phyloP scores from a whole-genome alignment of 106 monocot species.

The Acanthochlamys bracteata region DNA sequence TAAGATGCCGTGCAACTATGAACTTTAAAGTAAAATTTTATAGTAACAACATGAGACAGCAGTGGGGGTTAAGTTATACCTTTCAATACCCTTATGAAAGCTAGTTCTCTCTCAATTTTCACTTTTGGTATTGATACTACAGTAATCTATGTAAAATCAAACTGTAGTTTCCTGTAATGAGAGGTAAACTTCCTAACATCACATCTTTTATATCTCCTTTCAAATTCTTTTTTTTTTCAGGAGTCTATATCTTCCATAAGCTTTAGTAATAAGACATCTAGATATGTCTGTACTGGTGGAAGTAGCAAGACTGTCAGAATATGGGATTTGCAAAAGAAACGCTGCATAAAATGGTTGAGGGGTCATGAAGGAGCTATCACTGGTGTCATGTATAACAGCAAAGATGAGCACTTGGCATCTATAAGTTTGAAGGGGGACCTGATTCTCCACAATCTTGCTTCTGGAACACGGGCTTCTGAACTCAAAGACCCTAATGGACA shows the following conservation, averaged over 20 bases:
- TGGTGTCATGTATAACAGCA: constrained; percentile 93
- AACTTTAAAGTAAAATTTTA: too few relatives aligned
- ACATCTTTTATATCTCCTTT: too few relatives aligned
- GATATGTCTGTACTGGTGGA: constrained; percentile 93
- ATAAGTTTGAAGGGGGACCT: constrained; percentile 89
- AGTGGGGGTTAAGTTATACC: too few relatives aligned
- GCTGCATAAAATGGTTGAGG: constrained; percentile 89
- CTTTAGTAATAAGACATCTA: constrained; percentile 91
- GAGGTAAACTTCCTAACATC: neutral
- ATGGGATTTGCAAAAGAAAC: constrained; percentile 95
- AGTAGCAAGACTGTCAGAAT: constrained; percentile 71
- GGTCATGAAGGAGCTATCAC: constrained; percentile 84
- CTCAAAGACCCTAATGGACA: constrained; percentile 88
- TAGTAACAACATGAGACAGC: too few relatives aligned
- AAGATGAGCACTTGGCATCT: constrained; percentile 92
- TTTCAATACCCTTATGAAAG: too few relatives aligned
- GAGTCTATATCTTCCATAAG: constrained; percentile 67
- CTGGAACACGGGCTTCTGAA: constrained; percentile 80
- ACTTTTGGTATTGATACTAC: too few relatives aligned
- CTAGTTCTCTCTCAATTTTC: too few relatives aligned
- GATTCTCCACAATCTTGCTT: constrained; percentile 93
- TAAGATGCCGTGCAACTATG: too few relatives aligned
- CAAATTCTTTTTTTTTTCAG: constrained; percentile 24
- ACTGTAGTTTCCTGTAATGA: too few relatives aligned
- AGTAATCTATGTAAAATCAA: too few relatives aligned